Conservation (phyloP, 148 eudicot species). For the Fagopyrum esculentum region DNA sequence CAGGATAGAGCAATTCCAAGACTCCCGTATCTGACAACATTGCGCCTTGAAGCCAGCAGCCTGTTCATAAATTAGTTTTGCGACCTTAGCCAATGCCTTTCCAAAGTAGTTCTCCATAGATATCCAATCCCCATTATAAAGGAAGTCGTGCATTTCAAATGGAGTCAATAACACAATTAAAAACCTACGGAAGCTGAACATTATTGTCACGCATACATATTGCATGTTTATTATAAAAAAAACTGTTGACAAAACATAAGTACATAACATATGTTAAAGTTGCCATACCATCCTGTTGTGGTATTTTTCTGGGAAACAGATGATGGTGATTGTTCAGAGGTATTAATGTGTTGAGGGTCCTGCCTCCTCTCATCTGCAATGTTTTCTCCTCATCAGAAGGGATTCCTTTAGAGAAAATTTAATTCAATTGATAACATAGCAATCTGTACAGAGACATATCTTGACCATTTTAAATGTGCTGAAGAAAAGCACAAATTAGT, state of each 20-base stretch:
- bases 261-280: slow-evolving; percentile 4
- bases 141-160: background rate
- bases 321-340: slow-evolving; percentile 26
- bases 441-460: background rate
- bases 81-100: slow-evolving; percentile 14
- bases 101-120: background rate
- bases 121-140: background rate
- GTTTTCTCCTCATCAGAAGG: slow-evolving; percentile 37
- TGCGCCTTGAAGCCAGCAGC: slow-evolving; percentile 84
- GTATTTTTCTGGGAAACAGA: slow-evolving; percentile 22
- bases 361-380: slow-evolving; percentile 85
- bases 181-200: background rate
- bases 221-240: background rate
- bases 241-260: background rate
- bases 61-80: slow-evolving; percentile 59
- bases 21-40: slow-evolving; percentile 83
- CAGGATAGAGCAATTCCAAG: slow-evolving; percentile 75
- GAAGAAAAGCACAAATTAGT: background rate
- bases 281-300: slow-evolving; percentile 72
- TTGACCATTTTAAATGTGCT: slow-evolving; percentile 1
- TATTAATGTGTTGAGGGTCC: slow-evolving; percentile 30
- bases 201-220: background rate
- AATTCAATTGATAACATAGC: slow-evolving; percentile 8
- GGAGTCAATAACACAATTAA: background rate
- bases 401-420: slow-evolving; percentile 11